phyloP scores from a whole-genome alignment of 345 rosid genomes.

The Mercurialis annua region DNA sequence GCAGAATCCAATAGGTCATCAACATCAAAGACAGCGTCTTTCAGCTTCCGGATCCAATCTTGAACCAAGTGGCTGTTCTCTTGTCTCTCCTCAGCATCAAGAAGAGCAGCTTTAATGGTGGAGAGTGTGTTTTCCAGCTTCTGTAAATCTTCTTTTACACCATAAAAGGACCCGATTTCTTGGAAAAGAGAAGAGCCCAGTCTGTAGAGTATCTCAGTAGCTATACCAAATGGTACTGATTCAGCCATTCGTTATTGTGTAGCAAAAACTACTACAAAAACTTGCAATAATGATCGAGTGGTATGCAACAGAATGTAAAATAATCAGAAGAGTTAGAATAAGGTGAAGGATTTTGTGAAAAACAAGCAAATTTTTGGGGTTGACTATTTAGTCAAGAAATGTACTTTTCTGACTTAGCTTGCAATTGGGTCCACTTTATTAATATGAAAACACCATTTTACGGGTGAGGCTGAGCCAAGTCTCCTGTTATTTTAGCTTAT shows the following conservation, averaged over 20 bases:
- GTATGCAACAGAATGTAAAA: too few species aligned
- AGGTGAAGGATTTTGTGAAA: too few species aligned
- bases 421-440: too few species aligned
- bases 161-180: slow-evolving; percentile 9
- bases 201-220: neutral
- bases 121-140: slow-evolving; percentile 12
- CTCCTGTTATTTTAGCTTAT: too few species aligned
- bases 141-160: slow-evolving; percentile 7
- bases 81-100: slow-evolving; percentile 18
- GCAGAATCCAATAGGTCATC: slow-evolving; percentile 12
- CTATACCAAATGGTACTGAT: slow-evolving; percentile 7
- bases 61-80: slow-evolving; percentile 12
- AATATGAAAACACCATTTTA: too few species aligned
- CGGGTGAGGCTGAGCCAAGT: too few species aligned
- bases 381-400: too few species aligned
- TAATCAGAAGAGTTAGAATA: too few species aligned
- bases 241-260: slow-evolving; percentile 6
- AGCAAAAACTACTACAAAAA: too few species aligned
- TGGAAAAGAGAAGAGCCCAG: slow-evolving; percentile 10
- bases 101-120: slow-evolving; percentile 16
- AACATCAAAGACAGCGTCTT: slow-evolving; percentile 18
- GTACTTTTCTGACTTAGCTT: too few species aligned
- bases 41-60: slow-evolving; percentile 17
- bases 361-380: too few species aligned
- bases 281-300: neutral